phyloP scores from a whole-genome alignment of 2,329 filamentous ascomycete genomes.

The Dichotomopilus funicola region DNA sequence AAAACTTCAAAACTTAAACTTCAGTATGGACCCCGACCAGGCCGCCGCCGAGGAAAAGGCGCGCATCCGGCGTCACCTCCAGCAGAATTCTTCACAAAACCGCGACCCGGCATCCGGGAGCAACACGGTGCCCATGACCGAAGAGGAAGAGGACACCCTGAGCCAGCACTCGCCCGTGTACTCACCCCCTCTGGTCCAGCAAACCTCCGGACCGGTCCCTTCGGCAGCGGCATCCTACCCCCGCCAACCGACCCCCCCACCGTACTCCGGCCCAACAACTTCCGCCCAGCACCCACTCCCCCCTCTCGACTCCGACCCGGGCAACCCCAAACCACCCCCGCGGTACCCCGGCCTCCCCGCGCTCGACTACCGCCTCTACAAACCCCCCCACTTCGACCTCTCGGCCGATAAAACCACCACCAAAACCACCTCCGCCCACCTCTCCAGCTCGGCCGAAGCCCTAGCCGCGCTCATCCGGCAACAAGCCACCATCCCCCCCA shows the following conservation, averaged over 20 bases:
- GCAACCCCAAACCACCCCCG: constrained; percentile 26
- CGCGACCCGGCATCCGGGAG: constrained; percentile 10
- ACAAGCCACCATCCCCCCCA: constrained; percentile 48
- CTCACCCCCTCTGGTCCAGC: background rate
- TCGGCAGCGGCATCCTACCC: background rate
- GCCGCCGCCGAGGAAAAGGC: constrained; percentile 5
- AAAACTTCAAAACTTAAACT: too few relatives aligned
- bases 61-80: constrained; percentile 4
- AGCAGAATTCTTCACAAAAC: background rate
- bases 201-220: background rate
- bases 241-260: constrained; percentile 26
- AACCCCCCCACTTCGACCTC: constrained; percentile 45
- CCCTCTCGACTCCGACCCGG: background rate
- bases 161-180: background rate
- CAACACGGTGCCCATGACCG: constrained; percentile 19
- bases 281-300: constrained; percentile 12
- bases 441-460: constrained; percentile 40
- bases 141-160: constrained; percentile 12
- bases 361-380: constrained; percentile 48
- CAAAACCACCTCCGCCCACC: constrained; percentile 41
- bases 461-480: constrained; percentile 41
- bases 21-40: background rate
- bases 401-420: constrained; percentile 44
- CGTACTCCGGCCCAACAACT: constrained; percentile 31
- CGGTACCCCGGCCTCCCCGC: constrained; percentile 42